Evolutionary conservation across 2,329 filamentous ascomycete species (phyloP), one percentile per base, ranked within the genome.

Genomic region (Tolypocladium sp.): DNA sequence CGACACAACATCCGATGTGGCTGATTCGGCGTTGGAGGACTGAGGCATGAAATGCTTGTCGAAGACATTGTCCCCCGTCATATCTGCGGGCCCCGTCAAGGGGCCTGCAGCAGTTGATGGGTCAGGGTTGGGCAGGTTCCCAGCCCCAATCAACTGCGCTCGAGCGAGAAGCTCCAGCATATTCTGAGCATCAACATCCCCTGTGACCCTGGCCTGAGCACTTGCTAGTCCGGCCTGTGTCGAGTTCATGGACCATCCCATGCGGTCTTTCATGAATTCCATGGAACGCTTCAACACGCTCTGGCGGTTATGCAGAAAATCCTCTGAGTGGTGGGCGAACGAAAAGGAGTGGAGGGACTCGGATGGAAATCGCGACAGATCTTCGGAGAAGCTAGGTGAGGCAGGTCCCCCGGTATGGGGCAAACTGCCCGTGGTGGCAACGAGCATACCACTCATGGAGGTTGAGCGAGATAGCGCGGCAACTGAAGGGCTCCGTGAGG

Each of bases 311-410:
- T 96, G 90, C 59, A 97, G 81, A 63, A 91, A 86, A 63, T 97
- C 93, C 69, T 96, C 92, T 3, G 92, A 93, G 74, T 96, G 92
- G 66, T 96, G 91, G 46, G 94, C 91, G 73, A 99, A 99, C 15
- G 93, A 97, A 76, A 99, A 99, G 2, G 94, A 99, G 74, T 99
- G 94, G 54, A 99, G 79, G 7, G 94, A 99, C 71, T 99, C 94
- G 66, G 91, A 91, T 1, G 94, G 93, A 71, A 99, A 99, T 56
- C 92, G 88, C 53, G 87, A 88, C 53, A 99, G 83, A 70, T 99
- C 94, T 77, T 97, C 94, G 68, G 86, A 83, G 69, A 92, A 91
- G 62, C 84, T 84, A 30, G 91, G 91, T 27, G 91, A 92, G 25
- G 81, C 78, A 30, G 88, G 86, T 7, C 81, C 86, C n/a, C 85